Evolutionary conservation across 2,329 filamentous ascomycete species (phyloP), one percentile per base, ranked within the genome.

Genomic region (Cordyceps pruinosa): DNA sequence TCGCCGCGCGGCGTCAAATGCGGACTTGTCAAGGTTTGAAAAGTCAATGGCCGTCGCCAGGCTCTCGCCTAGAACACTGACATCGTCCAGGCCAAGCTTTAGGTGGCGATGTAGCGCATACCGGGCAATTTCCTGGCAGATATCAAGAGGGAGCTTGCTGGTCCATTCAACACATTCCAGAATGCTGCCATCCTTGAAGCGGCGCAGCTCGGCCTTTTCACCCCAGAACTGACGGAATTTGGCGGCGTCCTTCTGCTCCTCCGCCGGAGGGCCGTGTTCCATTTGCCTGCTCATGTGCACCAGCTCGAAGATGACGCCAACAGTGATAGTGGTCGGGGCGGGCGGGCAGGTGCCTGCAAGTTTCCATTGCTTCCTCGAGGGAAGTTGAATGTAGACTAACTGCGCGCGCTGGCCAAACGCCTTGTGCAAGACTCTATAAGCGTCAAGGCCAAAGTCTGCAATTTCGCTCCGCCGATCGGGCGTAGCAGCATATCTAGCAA

Each of bases 141-240:
- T 83, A 7, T 86, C 82, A 3, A 79, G 75, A 1, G 84, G 75
- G 1, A 81, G 76, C 56, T 82, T 79, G 62, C 85, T 81, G 2
- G 78, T 78, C 94, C 94, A 99, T 21, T 96, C 86, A 30, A 97
- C 77, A 66, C 89, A 96, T 71, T 99, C 95, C 9, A 91, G 79
- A 62, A 99, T 97, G 64, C 87, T 93, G 23, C 94, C 94, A 66
- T 97, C 91, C 65, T 92, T 95, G 77, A 99, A 99, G 21, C 94
- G 88, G 62, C 94, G 84, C 46, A 99, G 78, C 70, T 99, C 94
- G 1, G 94, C 84, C 69, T 94, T 96, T 10, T 93, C 87, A 7
- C 93, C 94, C 94, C 95, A 99, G 69, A 99, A 97, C 34, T 86
- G 83, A 35, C 90, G 88, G 70, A 97, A 99, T 32, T 80, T 80